Percentiles rank a stretch among this genome's conserved stretches.
Conservation (phyloP, 1,139 yeast species). For the Saccharomyces pastorianus region DNA sequence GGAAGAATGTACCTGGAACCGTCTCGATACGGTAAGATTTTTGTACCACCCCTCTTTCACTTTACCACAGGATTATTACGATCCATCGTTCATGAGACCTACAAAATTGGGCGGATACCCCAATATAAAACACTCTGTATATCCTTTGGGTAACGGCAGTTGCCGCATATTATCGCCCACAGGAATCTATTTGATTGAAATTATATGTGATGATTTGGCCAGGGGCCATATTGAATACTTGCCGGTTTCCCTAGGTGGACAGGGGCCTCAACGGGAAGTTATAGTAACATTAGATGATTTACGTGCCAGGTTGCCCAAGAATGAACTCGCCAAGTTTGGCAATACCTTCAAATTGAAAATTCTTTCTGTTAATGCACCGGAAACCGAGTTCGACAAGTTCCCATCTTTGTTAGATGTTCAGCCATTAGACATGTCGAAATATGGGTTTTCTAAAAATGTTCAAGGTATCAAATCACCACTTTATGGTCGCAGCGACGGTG, state of each 20-base stretch:
- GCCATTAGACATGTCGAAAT: constrained; percentile 21
- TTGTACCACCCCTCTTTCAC: constrained; percentile 74
- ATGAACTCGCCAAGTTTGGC: constrained; percentile 29
- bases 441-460: constrained; percentile 19
- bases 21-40: constrained; percentile 69
- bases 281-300: constrained; percentile 43
- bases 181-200: constrained; percentile 70
- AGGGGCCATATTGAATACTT: constrained; percentile 52
- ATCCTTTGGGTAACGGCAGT: constrained; percentile 41
- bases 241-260: constrained; percentile 52
- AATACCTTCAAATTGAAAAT: constrained; percentile 43
- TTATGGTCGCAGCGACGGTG: constrained; percentile 35
- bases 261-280: constrained; percentile 50
- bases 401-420: constrained; percentile 16
- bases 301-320: constrained; percentile 37
- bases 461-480: constrained; percentile 41
- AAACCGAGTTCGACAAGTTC: constrained; percentile 28
- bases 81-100: constrained; percentile 29
- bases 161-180: constrained; percentile 42
- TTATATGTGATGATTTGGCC: constrained; percentile 47
- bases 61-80: constrained; percentile 52
- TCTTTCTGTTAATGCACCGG: constrained; percentile 40
- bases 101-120: constrained; percentile 23
- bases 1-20: constrained; percentile 83
- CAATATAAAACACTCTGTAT: constrained; percentile 35